Evolutionary conservation across 1,284 basidiomycete genomes (phyloP), one percentile per base, ranked within the genome.

Genomic region (Exsudoporus floridanus): DNA sequence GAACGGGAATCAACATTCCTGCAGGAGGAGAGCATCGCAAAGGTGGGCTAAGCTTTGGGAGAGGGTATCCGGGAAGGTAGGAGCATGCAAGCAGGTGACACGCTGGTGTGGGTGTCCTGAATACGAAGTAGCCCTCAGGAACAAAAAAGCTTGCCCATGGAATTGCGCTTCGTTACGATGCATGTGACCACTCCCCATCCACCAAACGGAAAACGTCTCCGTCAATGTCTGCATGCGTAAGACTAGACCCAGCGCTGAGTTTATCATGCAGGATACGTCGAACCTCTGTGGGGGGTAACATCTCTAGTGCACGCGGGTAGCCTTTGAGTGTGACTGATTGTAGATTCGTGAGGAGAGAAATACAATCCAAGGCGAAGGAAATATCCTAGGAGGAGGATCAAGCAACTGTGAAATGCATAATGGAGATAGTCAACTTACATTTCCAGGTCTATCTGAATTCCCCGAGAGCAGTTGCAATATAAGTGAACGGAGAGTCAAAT

Each of bases 1-100:
- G 89, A 70, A 86, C 81, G 6, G 86, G 87, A 63, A 77, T 84
- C 39, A 72, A 73, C 16, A 60, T 84, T 7, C 66, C 62, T 43
- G 75, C 77, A 0, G 78, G 77, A 1, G 73, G n/a, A n/a, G n/a
- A n/a, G n/a, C n/a, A n/a, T n/a, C n/a, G n/a, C n/a, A 1, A 74
- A 73, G 43, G 74, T 54, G 19, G 70, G 82, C 1, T 64, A 63
- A 41, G 70, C 70, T 4, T 64, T 79, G 9, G 77, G 74, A 0
- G 65, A 61, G 10, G 76, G 73, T 2, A 60, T 80, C 5, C 61
- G 58, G 39, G 76, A 77, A 54, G 79, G 80, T 1, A 66, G 59
- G 0, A 57, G 64, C 1, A 78, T 83, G 2, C 62, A 68, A 36
- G 72, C 75, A 3, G 80, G 80, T 1, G 76, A 82, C 37, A 55